Base-by-base conservation (phyloP, 1,139 yeast genomes). In the Protomyces gravidus region DNA sequence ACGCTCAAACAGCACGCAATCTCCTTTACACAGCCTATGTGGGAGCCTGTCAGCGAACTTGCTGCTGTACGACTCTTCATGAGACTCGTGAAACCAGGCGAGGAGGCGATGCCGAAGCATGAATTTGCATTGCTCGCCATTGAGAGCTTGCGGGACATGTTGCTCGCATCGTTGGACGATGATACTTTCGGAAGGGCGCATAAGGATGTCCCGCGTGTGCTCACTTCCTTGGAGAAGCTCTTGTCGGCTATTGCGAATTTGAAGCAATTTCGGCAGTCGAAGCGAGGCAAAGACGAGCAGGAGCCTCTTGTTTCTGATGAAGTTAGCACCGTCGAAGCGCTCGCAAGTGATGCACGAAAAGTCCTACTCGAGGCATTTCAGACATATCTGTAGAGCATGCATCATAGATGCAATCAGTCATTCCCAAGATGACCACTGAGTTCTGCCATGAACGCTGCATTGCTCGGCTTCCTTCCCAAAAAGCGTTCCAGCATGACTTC, bases 401-500 rank as follows among this genome's bases (percentile, higher is more conserved):
- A 1, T 36, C 11, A 36, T 19, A 23, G 17, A 1, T 3, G 19
- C 15, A 2, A n/a, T 17, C 11, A 15, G 3, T 13, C 42, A 2
- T 15, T 3, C 2, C 21, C 40, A 33, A 13, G 2, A 33, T 17
- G 9, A 2, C n/a, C 21, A 45, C 86, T 85, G 52, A 85, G 70
- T 68, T 86, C 94, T 65, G 77, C 68, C 66, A 86, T 75, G 73
- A 86, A 87, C 0, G 94, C 89, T 42, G 76, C 80, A 60, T 83
- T 80, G 67, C 79, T 81, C 58, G 95, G 95, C 67, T 82, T 80
- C 69, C 96, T 80, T 1, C 94, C 95, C 62, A 88, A 75, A 55
- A 87, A 76, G 65, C 84, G 87, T 55, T 73, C 74, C 71, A 88
- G 76, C 61, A 80, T 79, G 32, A 19, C 49, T 28, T 27, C 27